phyloP scores from a whole-genome alignment of 306 rosid species.

The Delonix regia region DNA sequence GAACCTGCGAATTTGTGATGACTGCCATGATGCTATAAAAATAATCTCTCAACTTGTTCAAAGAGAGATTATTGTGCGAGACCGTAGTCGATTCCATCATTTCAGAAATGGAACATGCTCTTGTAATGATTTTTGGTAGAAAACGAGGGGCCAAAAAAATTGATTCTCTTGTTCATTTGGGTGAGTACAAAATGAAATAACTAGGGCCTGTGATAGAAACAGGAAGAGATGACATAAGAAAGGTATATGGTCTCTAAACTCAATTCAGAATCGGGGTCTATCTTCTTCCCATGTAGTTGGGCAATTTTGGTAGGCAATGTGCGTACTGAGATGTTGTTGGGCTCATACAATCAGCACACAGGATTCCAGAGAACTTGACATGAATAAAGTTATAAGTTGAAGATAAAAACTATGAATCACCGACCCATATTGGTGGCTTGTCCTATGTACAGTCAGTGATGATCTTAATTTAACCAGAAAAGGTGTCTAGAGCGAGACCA shows the following conservation, averaged over 20 bases:
- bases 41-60: conserved; percentile 6
- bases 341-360: too few species aligned
- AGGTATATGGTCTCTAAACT: neutral
- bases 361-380: neutral
- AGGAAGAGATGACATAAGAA: neutral
- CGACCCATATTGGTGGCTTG: neutral
- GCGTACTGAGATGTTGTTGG: too few species aligned
- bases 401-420: neutral
- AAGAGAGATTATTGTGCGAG: conserved; percentile 27
- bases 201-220: neutral
- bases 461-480: neutral
- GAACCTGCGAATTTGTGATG: conserved; percentile 25
- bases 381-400: neutral
- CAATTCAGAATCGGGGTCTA: neutral
- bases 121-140: conserved; percentile 1
- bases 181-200: neutral
- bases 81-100: conserved; percentile 21
- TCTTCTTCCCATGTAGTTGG: neutral
- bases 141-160: neutral
- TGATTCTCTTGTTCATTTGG: neutral
- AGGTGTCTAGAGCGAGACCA: too few species aligned
- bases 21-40: conserved; percentile 19
- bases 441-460: neutral
- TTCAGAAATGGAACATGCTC: conserved; percentile 5
- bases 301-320: too few species aligned